phyloP scores from a whole-genome alignment of 768 basidiomycete genomes.

The Suillus lakei region DNA sequence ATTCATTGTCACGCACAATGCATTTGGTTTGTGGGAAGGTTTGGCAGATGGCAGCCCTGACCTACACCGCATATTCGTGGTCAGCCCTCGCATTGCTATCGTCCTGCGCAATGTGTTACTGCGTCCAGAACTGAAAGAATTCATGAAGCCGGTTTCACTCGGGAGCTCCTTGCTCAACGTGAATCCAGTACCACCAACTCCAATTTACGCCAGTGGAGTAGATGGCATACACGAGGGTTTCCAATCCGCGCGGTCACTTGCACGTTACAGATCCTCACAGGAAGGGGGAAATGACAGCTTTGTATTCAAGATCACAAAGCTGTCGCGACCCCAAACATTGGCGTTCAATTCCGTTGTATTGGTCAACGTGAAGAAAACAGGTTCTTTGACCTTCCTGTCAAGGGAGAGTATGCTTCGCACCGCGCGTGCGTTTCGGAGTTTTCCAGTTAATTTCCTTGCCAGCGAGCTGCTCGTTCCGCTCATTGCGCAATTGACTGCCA shows the following conservation, averaged over 20 bases:
- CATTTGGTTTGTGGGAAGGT: conserved; percentile 43
- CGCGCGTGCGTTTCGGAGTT: conserved; percentile 5
- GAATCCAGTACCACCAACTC: conserved; percentile 1
- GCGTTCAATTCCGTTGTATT: conserved; percentile 12
- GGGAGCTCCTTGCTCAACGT: conserved; percentile 10
- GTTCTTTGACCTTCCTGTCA: conserved; percentile 15
- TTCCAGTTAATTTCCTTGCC: not conserved
- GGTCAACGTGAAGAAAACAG: not conserved
- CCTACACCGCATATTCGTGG: conserved; percentile 36
- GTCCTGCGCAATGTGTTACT: conserved; percentile 31
- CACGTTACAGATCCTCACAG: conserved; percentile 10
- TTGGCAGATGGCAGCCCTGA: conserved; percentile 20
- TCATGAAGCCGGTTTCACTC: not conserved
- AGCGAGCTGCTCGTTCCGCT: conserved; percentile 4
- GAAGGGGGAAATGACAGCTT: conserved; percentile 31
- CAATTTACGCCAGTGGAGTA: conserved; percentile 2
- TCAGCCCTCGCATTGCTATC: conserved; percentile 41
- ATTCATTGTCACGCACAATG: conserved; percentile 38
- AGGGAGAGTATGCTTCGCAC: conserved; percentile 14
- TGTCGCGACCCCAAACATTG: conserved; percentile 17
- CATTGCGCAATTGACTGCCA: not conserved
- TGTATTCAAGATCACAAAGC: conserved; percentile 34
- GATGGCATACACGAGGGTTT: no score
- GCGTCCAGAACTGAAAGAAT: conserved; percentile 8
- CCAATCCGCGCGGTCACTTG: not conserved